Evolutionary conservation across 208 protist genomes (phyloP).

Genomic region (Tritrichomonas musculus): DNA sequence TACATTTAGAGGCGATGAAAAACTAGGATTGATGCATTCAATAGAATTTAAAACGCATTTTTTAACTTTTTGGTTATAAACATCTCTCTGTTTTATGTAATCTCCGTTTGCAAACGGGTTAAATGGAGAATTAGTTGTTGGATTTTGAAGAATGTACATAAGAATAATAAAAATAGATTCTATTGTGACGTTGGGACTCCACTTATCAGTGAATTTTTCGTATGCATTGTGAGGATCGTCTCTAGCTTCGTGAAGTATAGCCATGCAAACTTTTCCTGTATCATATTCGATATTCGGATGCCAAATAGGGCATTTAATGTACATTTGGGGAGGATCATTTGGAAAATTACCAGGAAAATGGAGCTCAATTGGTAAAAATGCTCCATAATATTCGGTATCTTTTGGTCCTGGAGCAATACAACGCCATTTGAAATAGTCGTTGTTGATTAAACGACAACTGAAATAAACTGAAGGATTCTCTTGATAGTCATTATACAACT

Average conservation of each 20-base stretch:
- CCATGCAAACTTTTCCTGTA: constrained; percentile 29
- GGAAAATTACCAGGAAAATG: constrained; percentile 13
- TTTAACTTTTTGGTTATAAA: too few species aligned
- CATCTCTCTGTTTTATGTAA: too few species aligned
- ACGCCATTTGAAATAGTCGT: neutral
- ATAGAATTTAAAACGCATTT: too few species aligned
- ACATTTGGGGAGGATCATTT: neutral
- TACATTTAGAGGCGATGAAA: too few species aligned
- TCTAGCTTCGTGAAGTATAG: constrained; percentile 8
- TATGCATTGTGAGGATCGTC: neutral
- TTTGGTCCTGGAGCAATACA: neutral
- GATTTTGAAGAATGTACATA: neutral
- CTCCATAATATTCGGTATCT: neutral
- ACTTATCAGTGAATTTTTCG: neutral
- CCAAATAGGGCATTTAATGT: neutral
- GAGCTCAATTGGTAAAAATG: neutral
- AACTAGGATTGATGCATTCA: too few species aligned
- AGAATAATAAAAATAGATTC: constrained; percentile 31
- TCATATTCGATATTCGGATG: neutral
- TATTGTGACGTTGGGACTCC: neutral
- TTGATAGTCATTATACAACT: neutral
- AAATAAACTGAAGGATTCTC: neutral
- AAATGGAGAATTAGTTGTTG: neutral
- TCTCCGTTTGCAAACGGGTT: neutral
- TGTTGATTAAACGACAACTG: neutral